Conservation (phyloP, 2,329 filamentous ascomycete species). For the Trichophyton simii region DNA sequence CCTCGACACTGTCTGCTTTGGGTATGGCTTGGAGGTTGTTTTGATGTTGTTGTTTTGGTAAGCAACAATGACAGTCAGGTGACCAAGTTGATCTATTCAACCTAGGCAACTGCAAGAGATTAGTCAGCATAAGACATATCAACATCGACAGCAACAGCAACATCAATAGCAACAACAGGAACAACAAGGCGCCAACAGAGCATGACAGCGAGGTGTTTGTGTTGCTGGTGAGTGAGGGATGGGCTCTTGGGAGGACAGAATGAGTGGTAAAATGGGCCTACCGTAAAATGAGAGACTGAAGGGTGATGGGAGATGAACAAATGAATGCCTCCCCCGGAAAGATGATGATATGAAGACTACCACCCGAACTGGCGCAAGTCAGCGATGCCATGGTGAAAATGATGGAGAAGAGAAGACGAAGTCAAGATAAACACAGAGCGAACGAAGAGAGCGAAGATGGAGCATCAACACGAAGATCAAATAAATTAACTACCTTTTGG, state of each 20-base stretch:
- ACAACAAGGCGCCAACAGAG: neutral
- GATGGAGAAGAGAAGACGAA: conserved; percentile 1
- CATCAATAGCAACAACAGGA: neutral
- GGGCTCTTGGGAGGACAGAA: too few relatives aligned
- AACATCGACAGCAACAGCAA: neutral
- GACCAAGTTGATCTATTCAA: neutral
- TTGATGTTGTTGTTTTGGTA: neutral
- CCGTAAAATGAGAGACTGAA: neutral
- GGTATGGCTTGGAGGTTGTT: neutral
- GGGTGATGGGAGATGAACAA: conserved; percentile 78
- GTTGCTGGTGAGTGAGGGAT: neutral
- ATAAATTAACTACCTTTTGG: neutral
- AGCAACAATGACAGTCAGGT: neutral
- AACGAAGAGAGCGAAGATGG: neutral
- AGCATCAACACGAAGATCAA: neutral
- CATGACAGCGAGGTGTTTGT: neutral
- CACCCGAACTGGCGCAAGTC: neutral
- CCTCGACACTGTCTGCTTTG: conserved; percentile 3
- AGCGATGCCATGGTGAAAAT: neutral
- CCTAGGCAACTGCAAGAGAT: neutral
- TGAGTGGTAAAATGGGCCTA: neutral
- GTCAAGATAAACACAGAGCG: neutral
- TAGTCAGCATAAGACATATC: neutral
- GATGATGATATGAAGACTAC: neutral
- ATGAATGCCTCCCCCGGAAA: conserved; percentile 77